phyloP scores from a whole-genome alignment of 768 basidiomycete species.

The Pulveroboletus frians region DNA sequence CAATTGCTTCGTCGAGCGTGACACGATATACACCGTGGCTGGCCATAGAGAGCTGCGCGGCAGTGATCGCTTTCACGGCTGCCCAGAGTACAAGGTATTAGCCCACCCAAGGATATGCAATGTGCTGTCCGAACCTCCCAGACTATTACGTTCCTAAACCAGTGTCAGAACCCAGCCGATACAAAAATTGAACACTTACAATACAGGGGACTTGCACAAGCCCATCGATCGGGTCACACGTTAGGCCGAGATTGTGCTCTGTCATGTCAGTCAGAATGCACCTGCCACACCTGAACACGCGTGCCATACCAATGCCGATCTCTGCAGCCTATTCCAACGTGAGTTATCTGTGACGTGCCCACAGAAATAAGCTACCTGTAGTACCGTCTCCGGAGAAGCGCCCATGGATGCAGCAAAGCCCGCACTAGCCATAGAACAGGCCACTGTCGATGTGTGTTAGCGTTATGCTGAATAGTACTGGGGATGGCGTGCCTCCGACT shows the following conservation, averaged over 20 bases:
- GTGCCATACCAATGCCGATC: conserved; percentile 73
- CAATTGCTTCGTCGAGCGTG: conserved; percentile 90
- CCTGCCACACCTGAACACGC: not conserved
- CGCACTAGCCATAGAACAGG: conserved; percentile 93
- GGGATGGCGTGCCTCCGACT: conserved; percentile 64
- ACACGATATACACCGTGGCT: conserved; percentile 84
- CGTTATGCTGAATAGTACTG: not conserved
- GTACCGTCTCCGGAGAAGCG: conserved; percentile 75
- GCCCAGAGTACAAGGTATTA: conserved; percentile 7
- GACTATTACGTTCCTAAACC: conserved; percentile 71
- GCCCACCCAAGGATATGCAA: not conserved
- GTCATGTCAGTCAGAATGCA: conserved; percentile 4
- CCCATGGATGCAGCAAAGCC: conserved; percentile 96
- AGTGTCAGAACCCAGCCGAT: conserved; percentile 1
- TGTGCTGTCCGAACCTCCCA: conserved; percentile 54
- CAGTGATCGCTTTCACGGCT: conserved; percentile 92
- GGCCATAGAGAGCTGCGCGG: conserved; percentile 92
- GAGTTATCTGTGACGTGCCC: not conserved
- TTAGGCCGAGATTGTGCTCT: conserved; percentile 86
- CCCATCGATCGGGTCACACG: conserved; percentile 92
- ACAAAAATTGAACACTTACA: conserved; percentile 36
- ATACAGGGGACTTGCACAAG: conserved; percentile 96
- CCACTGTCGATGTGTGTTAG: conserved; percentile 46
- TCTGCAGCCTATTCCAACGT: conserved; percentile 60
- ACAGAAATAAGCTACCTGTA: conserved; percentile 47